These are phyloP conservation scores for Serendipita vermifera DNA, from an alignment of 768 basidiomycete species.

Conservation along the genomic window DNA sequence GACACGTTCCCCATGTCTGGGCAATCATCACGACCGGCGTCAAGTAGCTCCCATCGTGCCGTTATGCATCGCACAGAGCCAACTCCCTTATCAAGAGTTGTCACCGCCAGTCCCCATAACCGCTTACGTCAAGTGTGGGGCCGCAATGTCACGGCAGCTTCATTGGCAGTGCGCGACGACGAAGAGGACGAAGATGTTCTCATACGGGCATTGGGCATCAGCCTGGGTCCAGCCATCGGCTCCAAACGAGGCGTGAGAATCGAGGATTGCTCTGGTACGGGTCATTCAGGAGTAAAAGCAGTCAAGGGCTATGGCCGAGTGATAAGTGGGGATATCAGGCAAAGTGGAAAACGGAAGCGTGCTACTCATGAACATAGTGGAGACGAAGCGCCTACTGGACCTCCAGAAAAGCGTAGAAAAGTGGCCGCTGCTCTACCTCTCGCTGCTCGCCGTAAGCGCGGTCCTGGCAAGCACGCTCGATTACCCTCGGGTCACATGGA, in stretches of 20 bases:
- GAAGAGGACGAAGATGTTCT: slow-evolving; percentile 5
- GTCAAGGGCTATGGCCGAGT: neutral
- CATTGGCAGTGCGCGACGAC: neutral
- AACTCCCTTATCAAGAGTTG: neutral
- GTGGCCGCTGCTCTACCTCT: no score
- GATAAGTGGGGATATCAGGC: no score
- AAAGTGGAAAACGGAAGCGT: no score
- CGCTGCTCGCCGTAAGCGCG: no score
- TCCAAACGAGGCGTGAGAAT: neutral
- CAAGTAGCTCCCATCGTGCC: no score
- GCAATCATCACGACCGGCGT: neutral
- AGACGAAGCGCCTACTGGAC: no score
- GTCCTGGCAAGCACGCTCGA: no score
- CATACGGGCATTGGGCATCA: neutral
- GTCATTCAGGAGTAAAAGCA: neutral
- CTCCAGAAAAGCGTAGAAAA: no score
- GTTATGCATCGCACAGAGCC: no score
- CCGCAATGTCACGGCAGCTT: neutral
- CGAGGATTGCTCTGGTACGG: neutral
- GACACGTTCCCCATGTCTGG: neutral
- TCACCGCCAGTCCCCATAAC: neutral
- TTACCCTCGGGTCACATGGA: no score
- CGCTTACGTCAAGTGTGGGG: neutral
- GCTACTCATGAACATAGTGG: no score
- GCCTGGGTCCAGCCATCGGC: neutral